Evolutionary conservation across 179 eudicot genomes (phyloP).

Genomic region (Vitellaria paradoxa): DNA sequence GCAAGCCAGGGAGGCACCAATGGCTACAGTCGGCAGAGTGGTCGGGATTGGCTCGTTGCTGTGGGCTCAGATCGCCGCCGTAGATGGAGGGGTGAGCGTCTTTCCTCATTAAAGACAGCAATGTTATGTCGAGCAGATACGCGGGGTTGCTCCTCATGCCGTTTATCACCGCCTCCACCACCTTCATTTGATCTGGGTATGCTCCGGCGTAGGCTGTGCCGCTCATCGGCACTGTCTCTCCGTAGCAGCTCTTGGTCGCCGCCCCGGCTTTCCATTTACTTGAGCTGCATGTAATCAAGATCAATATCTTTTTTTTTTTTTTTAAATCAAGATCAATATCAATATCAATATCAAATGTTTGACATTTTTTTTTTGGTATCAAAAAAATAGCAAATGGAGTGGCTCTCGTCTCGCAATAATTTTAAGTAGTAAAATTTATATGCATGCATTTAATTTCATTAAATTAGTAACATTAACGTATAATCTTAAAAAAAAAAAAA

Average conservation of each 20-base stretch:
- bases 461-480: no score
- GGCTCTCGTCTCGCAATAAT: no score
- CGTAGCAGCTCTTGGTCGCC: constrained; percentile 61
- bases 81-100: constrained; percentile 95
- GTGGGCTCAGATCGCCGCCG: constrained; percentile 66
- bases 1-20: constrained; percentile 98
- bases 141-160: constrained; percentile 58
- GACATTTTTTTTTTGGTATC: no score
- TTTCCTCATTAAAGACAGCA: constrained; percentile 79
- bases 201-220: constrained; percentile 45
- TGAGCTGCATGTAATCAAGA: no score
- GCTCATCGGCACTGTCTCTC: constrained; percentile 60
- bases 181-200: constrained; percentile 59
- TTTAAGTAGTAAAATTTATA: no score
- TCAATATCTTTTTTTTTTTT: no score
- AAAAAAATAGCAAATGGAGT: no score
- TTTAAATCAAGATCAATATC: no score
- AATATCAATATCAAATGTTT: no score
- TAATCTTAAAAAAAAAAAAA: no score
- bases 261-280: no score
- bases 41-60: constrained; percentile 67
- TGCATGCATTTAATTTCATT: no score
- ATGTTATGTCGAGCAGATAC: constrained; percentile 73
- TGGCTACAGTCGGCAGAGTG: constrained; percentile 87
- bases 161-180: constrained; percentile 40